Evolutionary conservation across 176 grass and related monocot genomes (phyloP).

Genomic region (Chloris gayana): DNA sequence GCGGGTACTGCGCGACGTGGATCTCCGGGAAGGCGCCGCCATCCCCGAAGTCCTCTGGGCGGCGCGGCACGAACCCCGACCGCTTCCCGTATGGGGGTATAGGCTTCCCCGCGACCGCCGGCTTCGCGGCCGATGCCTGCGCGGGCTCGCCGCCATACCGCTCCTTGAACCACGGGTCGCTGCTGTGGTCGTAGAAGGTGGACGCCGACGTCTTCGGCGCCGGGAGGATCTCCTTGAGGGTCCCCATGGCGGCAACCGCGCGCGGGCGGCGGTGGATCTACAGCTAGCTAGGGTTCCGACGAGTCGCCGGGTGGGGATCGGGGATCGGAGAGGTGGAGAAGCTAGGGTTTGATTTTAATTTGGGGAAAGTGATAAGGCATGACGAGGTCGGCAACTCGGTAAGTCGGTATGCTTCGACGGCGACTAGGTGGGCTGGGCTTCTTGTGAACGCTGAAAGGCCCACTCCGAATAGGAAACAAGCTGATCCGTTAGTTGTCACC

Average conservation of each 20-base stretch:
- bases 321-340: slow-evolving; percentile 24
- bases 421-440: not conserved
- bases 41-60: slow-evolving; percentile 77
- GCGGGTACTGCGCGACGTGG: slow-evolving; percentile 85
- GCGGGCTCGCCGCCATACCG: slow-evolving; percentile 59
- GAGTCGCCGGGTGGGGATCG: slow-evolving; percentile 29
- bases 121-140: slow-evolving; percentile 25
- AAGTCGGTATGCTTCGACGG: slow-evolving; percentile 7
- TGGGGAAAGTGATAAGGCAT: not conserved
- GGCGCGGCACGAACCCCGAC: slow-evolving; percentile 72
- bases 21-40: slow-evolving; percentile 97
- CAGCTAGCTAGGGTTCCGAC: slow-evolving; percentile 48
- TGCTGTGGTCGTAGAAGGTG: slow-evolving; percentile 85
- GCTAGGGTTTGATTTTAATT: slow-evolving; percentile 54
- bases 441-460: not conserved
- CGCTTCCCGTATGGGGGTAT: slow-evolving; percentile 80
- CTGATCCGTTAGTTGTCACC: not conserved
- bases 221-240: slow-evolving; percentile 80
- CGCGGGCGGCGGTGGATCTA: slow-evolving; percentile 11
- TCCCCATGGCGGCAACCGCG: slow-evolving; percentile 49
- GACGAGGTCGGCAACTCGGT: too few species aligned
- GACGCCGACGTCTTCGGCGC: slow-evolving; percentile 53
- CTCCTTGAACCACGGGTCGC: slow-evolving; percentile 95
- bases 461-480: not conserved
- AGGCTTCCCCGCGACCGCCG: slow-evolving; percentile 26